Base-by-base conservation (phyloP, 495 filamentous ascomycete species). In the Hypoxylon intermedium region DNA sequence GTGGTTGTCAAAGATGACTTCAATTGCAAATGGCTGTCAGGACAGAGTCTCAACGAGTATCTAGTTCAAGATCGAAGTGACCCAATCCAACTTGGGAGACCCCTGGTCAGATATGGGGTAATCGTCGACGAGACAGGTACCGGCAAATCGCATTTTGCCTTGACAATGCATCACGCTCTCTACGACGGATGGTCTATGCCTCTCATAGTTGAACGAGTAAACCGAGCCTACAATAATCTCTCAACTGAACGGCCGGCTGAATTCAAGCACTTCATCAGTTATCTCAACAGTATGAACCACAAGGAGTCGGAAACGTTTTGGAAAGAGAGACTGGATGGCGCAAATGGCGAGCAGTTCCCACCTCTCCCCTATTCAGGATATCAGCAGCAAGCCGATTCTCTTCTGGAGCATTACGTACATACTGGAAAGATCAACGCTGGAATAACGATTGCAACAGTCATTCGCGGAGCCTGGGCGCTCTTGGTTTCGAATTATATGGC, bases 151-250 rank as follows among this genome's bases (percentile, higher is more conserved):
- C 57, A 81, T 54, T 82, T 88, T 60, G 76, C 87, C 5, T 79
- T 84, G 71, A 89, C 85, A 1, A 77, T 87, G 43, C 87, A 89
- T 55, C 87, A 91, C 51, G 82, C 83, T 1, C 64, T 90, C 1
- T 91, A 89, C 54, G 87, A 90, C 48, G 86, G 86, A 13, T 89
- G 85, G 84, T 85, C 80, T 6, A 78, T 85, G 69, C 75, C 77
- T 5, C 62, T 87, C 0, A 74, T 88, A 9, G 72, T 87, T 5
- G 72, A 85, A 12, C 74, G 81, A 47, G 79, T 87, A 16, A 79
- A 79, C 43, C 64, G 65, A 5, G 65, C 71, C 5, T 80, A 78
- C 40, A 49, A 59, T 4, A 65, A 67, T 9, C 63, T 67, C 4
- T 9, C 50, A 6, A 64, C 65, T 0, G 81, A 78, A 50, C 80